These are phyloP conservation scores for Musa itinerans DNA, from an alignment of 176 grass and related monocot species.

Conservation along the genomic window DNA sequence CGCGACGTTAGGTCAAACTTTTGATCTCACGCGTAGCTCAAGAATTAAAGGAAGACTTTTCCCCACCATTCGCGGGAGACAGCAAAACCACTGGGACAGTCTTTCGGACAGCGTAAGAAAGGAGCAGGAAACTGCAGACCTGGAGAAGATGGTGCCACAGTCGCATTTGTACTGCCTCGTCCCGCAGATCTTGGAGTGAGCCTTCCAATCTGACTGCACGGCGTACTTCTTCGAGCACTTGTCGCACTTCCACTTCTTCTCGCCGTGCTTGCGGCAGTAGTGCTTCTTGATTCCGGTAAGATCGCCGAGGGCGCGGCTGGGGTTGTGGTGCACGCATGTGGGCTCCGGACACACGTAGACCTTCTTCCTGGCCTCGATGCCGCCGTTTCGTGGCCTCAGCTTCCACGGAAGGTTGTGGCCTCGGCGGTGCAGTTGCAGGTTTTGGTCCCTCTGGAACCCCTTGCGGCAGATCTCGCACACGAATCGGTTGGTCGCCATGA, in stretches of 20 bases:
- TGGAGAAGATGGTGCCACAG: slow-evolving; percentile 25
- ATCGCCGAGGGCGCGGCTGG: slow-evolving; percentile 58
- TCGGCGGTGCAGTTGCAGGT: slow-evolving; percentile 94
- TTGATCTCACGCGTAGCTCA: slow-evolving; percentile 1
- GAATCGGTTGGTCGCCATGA: slow-evolving; percentile 80
- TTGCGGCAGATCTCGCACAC: slow-evolving; percentile 96
- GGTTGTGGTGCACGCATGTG: slow-evolving; percentile 62
- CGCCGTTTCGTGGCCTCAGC: slow-evolving; percentile 40
- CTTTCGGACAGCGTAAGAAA: not conserved
- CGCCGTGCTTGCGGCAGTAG: slow-evolving; percentile 68
- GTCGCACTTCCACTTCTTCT: slow-evolving; percentile 89
- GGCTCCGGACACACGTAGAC: slow-evolving; percentile 63
- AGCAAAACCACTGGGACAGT: not conserved
- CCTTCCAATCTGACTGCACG: slow-evolving; percentile 26
- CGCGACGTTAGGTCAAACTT: not conserved
- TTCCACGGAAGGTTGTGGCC: slow-evolving; percentile 99
- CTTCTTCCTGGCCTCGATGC: slow-evolving; percentile 26
- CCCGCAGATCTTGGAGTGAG: slow-evolving; percentile 21
- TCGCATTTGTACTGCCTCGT: slow-evolving; percentile 26
- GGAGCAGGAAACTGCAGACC: not conserved
- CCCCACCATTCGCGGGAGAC: not conserved
- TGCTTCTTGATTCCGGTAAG: slow-evolving; percentile 83
- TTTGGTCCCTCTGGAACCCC: slow-evolving; percentile 90
- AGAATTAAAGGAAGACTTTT: not conserved
- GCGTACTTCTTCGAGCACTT: slow-evolving; percentile 27